phyloP scores from a whole-genome alignment of 495 filamentous ascomycete genomes.

The Aspergillus leporis region DNA sequence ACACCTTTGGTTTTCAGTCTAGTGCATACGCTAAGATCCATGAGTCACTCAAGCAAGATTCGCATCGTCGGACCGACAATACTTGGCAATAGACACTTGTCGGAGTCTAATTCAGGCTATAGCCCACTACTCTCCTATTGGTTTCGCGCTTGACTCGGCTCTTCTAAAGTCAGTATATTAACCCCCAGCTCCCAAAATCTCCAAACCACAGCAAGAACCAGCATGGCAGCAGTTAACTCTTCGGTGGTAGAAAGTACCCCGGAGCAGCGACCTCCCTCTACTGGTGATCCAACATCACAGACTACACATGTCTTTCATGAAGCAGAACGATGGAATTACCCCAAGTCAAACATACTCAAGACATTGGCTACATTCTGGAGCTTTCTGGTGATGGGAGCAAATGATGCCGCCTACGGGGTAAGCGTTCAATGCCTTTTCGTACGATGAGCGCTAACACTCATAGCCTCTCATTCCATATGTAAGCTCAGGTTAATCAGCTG shows the following conservation, averaged over 20 bases:
- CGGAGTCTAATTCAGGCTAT: background rate
- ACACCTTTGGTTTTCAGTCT: too few relatives aligned
- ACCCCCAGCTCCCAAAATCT: too few relatives aligned
- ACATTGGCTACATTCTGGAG: constrained; percentile 65
- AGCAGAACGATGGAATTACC: constrained; percentile 61
- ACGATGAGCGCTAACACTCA: constrained; percentile 1
- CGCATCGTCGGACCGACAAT: too few relatives aligned
- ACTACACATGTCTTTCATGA: background rate
- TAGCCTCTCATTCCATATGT: constrained; percentile 63
- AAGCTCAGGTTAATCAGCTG: constrained; percentile 5
- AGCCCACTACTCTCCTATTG: background rate
- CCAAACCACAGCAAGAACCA: too few relatives aligned
- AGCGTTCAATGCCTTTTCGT: constrained; percentile 26
- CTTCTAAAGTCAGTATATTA: background rate
- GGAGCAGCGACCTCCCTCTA: background rate
- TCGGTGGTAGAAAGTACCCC: background rate
- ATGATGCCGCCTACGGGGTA: constrained; percentile 79
- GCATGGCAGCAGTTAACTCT: too few relatives aligned
- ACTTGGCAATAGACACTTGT: too few relatives aligned
- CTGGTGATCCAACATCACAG: background rate
- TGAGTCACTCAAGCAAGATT: too few relatives aligned
- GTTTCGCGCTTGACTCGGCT: background rate
- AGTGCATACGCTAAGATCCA: too few relatives aligned
- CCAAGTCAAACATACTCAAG: constrained; percentile 64
- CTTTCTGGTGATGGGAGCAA: constrained; percentile 79